Percentiles rank a stretch among this genome's conserved stretches.
Evolutionary conservation across 139 green algal genomes (phyloP).

Genomic region (Coccomyxa sp.): DNA sequence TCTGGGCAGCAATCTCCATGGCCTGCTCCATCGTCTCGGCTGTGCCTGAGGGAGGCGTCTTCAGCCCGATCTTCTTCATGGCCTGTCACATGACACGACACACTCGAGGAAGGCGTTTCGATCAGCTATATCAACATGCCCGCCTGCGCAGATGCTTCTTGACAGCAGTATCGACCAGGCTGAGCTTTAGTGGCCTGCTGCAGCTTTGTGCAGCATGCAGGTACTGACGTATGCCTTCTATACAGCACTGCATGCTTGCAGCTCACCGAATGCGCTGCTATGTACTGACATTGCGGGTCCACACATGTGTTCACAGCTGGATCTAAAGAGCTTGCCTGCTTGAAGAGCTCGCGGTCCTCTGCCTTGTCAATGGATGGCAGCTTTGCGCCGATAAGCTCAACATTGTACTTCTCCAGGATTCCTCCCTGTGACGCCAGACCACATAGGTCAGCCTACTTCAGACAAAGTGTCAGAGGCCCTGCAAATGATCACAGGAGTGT

Average conservation of each 20-base stretch:
- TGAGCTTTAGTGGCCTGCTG: no score
- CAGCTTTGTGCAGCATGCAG: no score
- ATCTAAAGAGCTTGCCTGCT: constrained; percentile 58
- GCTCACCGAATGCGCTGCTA: constrained; percentile 93
- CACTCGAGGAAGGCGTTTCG: no score
- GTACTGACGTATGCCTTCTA: background rate
- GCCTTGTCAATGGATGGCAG: constrained; percentile 96
- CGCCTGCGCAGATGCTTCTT: no score
- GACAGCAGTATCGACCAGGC: no score
- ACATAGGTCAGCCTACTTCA: background rate
- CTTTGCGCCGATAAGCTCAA: constrained; percentile 99
- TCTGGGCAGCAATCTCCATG: constrained; percentile 40
- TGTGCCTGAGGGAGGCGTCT: constrained; percentile 47
- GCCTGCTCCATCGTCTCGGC: constrained; percentile 53
- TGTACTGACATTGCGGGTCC: no score
- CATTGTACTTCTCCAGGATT: constrained; percentile 85
- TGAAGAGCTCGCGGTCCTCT: constrained; percentile 97
- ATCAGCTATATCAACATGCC: no score
- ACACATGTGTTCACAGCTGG: no score
- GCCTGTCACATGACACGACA: constrained; percentile 13
- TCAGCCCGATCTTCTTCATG: constrained; percentile 81
- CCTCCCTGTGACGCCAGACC: constrained; percentile 33
- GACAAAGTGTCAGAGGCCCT: background rate
- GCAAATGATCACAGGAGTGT: background rate
- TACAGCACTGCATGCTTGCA: constrained; percentile 72